These are phyloP conservation scores for Cephalotrichum gorgonifer DNA, from an alignment of 2,329 filamentous ascomycete species.

Conservation along the genomic window DNA sequence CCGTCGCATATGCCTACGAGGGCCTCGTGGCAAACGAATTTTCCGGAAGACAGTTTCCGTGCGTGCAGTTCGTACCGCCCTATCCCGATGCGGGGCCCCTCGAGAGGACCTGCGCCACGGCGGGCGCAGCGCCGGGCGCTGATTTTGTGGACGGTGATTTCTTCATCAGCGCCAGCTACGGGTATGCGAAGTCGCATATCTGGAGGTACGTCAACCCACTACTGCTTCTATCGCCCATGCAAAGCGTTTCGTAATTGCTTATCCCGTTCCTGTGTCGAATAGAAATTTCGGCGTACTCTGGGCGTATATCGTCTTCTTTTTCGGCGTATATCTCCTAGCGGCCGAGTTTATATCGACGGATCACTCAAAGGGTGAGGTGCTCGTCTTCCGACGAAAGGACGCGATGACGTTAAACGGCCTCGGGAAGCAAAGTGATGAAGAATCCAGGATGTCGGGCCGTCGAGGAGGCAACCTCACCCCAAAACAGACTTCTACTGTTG, in stretches of 20 bases:
- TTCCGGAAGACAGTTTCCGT: constrained; percentile 47
- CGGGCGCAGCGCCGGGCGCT: too few relatives aligned
- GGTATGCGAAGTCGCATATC: too few relatives aligned
- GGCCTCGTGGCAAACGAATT: constrained; percentile 80
- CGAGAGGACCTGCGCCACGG: constrained; percentile 18
- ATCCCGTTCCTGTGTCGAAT: constrained; percentile 47
- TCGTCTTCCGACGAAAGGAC: constrained; percentile 65
- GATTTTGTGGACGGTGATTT: too few relatives aligned
- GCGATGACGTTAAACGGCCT: constrained; percentile 54
- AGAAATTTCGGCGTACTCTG: constrained; percentile 61
- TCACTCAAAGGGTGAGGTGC: constrained; percentile 67
- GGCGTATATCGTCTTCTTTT: constrained; percentile 53
- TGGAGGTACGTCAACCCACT: too few relatives aligned
- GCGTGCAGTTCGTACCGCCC: constrained; percentile 38
- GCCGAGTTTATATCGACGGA: constrained; percentile 55
- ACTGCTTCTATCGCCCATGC: constrained; percentile 46
- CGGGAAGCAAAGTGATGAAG: constrained; percentile 47
- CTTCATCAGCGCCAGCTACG: too few relatives aligned
- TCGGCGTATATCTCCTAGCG: constrained; percentile 49
- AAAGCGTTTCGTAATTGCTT: constrained; percentile 44
- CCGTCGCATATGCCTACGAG: constrained; percentile 73
- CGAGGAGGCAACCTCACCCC: constrained; percentile 38
- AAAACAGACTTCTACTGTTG: constrained; percentile 30
- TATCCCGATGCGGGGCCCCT: constrained; percentile 24
- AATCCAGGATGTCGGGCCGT: constrained; percentile 52